Evolutionary conservation across 2,329 filamentous ascomycete genomes (phyloP), one percentile per base, ranked within the genome.

Genomic region (Coniochaeta pulveracea): DNA sequence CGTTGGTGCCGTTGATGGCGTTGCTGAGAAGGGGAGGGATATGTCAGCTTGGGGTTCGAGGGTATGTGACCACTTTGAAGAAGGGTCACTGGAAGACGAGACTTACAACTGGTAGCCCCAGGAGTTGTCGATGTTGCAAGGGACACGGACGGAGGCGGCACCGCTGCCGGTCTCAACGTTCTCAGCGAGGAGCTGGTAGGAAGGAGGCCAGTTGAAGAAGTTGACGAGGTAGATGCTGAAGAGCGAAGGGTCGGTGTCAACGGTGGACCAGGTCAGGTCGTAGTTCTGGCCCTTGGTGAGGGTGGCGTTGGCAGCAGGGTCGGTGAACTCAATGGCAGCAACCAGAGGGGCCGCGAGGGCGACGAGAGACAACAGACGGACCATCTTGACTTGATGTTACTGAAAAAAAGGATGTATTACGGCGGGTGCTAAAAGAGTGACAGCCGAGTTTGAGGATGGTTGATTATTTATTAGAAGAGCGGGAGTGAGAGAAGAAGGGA

Each of bases 1-100:
- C 52, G 43, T 62, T 61, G 41, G 58, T 60, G 40, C 57, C 58
- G 49, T 61, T 61, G 48, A 62, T 60, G 40, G 55, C 58, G 41
- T 59, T 61, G 47, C 49, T 51, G n/a, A 3, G 6, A 29, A 18
- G 19, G 24, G 22, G 7, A 10, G 16, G 17, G 19, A 25, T 12
- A 32, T n/a, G 23, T 16, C 8, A 19, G n/a, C 15, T 15, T 25
- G 10, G 10, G 7, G n/a, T 17, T 34, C 21, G 14, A 33, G 15
- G n/a, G 5, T 10, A n/a, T 14, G 11, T 8, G 6, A 16, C 16
- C 11, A 19, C 18, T 21, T n/a, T 10, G 26, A 9, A 28, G 26
- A 28, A 17, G 6, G 3, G 15, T 21, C 6, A 3, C n/a, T 8
- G n/a, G 10, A 11, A 6, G 3, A 10, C 18, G 17, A 4, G 18